Base-by-base conservation (phyloP, 2,329 filamentous ascomycete genomes). In the Cryoendolithus antarcticus region DNA sequence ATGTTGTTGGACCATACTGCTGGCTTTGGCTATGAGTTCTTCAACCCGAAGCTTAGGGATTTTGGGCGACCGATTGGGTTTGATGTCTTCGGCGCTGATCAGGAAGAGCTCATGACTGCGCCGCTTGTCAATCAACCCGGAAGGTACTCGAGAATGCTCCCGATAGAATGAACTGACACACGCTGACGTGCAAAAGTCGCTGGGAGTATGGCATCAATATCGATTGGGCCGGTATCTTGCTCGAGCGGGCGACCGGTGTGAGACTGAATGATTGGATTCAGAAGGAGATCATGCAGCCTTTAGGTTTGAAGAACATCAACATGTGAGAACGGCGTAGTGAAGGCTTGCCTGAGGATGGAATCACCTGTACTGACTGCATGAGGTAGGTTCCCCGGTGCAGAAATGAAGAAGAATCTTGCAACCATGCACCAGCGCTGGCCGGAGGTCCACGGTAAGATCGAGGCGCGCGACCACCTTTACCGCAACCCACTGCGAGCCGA, bases 51-150 rank as follows among this genome's bases (percentile, higher is more conserved):
- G 33, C 55, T 68, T 0, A 51, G 54, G n/a, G 56, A 61, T 15
- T 59, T 58, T 55, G 59, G 58, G 2, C 58, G 63, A 8, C 74
- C 74, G 0, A 56, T 61, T 0, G 72, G 74, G 0, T 50, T 68
- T 4, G 72, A 80, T 40, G 76, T 80, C 50, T 74, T 80, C 48
- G 68, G 67, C 0, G 70, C 71, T 0, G 62, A 71, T 4, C 50
- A 67, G 10, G 62, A 64, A 24, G 75, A 74, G 15, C 60, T 79
- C 32, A 49, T 67, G 29, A 52, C 59, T 9, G 54, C 58, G 41
- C 72, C 77, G 1, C 55, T 83, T 10, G 54, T 80, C 1, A 75
- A 77, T 46, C 75, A 82, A 46, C 78, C 79, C 0, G 77, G n/a
- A n/a, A n/a, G n/a, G n/a, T n/a, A n/a, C n/a, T n/a, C n/a, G n/a